Evolutionary conservation across 305 asterid species (phyloP), one percentile per base, ranked within the genome.

Genomic region (Fraxinus velutina): DNA sequence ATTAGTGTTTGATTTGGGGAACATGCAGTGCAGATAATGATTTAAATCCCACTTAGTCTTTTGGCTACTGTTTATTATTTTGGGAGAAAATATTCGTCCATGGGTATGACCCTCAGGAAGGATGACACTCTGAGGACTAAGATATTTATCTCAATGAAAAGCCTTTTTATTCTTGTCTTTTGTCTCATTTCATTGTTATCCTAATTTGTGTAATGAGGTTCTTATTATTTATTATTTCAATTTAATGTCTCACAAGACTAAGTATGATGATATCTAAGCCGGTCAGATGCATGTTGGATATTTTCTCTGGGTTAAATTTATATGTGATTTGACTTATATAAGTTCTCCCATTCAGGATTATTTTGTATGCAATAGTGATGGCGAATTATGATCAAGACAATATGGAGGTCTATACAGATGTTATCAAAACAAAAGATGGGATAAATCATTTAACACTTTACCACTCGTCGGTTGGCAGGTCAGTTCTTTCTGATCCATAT

Each of bases 401-500:
- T 60, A 66, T 73, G 79, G 91, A 86, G 80, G 82, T 12, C 2
- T 85, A 91, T 79, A 86, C 86, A 85, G 90, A 91, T 81, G 89
- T 90, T 80, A 88, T 94, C 70, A 83, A 82, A 83, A 94, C 98
- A 75, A 90, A 85, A 88, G 87, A 86, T 21, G 98, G 98, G 86
- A 90, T 96, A 75, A 79, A 86, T 60, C 89, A 83, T 73, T 84
- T 94, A 83, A 88, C 92, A 78, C 97, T 93, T 81, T 92, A 96
- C 85, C 93, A 92, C 90, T 88, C 92, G 17, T 96, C 98, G 60
- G 84, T 92, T 89, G 98, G 97, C 90, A 92, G 99, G 98, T 94
- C 68, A 75, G 87, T 88, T 80, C 60, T 85, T 82, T 72, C 19
- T 66, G 10, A 76, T 81, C 39, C 73, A 15, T 30, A 13, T 72